Conservation (phyloP, 2,329 filamentous ascomycete species). For the Sporothrix phasma region DNA sequence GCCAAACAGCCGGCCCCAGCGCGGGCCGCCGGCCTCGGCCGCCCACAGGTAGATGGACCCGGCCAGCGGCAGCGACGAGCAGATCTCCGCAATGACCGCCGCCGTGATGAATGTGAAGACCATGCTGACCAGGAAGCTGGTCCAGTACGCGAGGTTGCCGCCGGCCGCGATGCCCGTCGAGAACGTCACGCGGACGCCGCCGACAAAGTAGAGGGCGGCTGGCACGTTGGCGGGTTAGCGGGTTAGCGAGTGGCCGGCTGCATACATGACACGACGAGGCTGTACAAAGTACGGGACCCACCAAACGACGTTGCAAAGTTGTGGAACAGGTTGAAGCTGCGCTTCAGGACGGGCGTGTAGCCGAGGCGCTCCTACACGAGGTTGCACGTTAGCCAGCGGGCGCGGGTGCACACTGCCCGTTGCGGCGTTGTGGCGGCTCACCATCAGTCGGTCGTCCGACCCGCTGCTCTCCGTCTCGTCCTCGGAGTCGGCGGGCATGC, state of each 20-base stretch:
- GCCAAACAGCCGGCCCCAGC: constrained; percentile 42
- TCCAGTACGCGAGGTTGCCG: constrained; percentile 15
- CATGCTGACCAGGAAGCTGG: constrained; percentile 8
- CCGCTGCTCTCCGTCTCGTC: background rate
- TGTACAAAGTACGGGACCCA: background rate
- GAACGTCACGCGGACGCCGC: constrained; percentile 15
- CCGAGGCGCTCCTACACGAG: constrained; percentile 4
- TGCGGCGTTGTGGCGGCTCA: no score
- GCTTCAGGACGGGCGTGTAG: constrained; percentile 13
- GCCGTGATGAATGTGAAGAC: constrained; percentile 14
- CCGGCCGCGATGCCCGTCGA: constrained; percentile 13
- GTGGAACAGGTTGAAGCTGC: constrained; percentile 15
- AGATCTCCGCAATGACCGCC: constrained; percentile 17
- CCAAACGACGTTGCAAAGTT: constrained; percentile 14
- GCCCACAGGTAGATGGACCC: constrained; percentile 47
- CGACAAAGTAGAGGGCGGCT: constrained; percentile 16
- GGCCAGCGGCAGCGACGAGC: constrained; percentile 16
- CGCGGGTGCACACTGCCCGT: no score
- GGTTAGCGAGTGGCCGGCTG: background rate
- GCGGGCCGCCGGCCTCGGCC: constrained; percentile 45
- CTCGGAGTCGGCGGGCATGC: background rate
- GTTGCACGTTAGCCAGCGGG: no score
- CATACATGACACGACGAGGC: no score
- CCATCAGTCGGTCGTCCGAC: background rate
- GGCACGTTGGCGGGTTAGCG: background rate